phyloP scores from a whole-genome alignment of 1,284 basidiomycete genomes.

The Heterobasidion irregulare region DNA sequence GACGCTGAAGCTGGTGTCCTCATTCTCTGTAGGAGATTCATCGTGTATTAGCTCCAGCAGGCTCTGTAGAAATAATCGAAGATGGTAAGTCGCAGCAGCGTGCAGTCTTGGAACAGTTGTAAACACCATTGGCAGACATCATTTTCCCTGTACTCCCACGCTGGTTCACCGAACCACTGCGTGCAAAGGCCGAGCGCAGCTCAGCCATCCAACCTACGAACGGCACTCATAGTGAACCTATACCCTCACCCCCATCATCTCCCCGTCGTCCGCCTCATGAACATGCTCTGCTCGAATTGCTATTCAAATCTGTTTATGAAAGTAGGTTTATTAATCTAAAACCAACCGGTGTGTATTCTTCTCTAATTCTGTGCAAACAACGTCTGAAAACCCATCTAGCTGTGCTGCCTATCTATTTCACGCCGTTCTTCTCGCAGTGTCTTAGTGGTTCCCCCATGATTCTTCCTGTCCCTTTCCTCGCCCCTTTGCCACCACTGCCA shows the following conservation, averaged over 20 bases:
- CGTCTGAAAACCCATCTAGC: constrained; percentile 28
- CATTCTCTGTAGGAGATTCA: constrained; percentile 48
- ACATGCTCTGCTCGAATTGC: constrained; percentile 55
- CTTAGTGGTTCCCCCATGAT: constrained; percentile 49
- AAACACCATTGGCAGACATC: constrained; percentile 34
- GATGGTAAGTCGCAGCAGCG: constrained; percentile 39
- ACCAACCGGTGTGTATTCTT: constrained; percentile 39
- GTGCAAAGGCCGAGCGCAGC: constrained; percentile 34
- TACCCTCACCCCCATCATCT: constrained; percentile 17
- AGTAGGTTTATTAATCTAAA: constrained; percentile 59
- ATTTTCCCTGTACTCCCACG: constrained; percentile 54
- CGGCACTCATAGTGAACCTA: constrained; percentile 1
- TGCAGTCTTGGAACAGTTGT: neutral
- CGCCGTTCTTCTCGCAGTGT: constrained; percentile 62
- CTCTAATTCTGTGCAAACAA: neutral
- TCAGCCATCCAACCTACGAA: constrained; percentile 31
- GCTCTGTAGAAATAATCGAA: constrained; percentile 62
- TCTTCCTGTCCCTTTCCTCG: constrained; percentile 62
- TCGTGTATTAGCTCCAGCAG: constrained; percentile 58
- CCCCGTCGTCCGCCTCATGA: constrained; percentile 36
- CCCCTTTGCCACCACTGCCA: constrained; percentile 45
- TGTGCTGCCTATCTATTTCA: constrained; percentile 61
- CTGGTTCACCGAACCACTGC: constrained; percentile 60
- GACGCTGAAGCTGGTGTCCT: neutral
- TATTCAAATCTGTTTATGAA: constrained; percentile 54